phyloP scores from a whole-genome alignment of 1,139 yeast genomes.

The Pichia sp. region DNA sequence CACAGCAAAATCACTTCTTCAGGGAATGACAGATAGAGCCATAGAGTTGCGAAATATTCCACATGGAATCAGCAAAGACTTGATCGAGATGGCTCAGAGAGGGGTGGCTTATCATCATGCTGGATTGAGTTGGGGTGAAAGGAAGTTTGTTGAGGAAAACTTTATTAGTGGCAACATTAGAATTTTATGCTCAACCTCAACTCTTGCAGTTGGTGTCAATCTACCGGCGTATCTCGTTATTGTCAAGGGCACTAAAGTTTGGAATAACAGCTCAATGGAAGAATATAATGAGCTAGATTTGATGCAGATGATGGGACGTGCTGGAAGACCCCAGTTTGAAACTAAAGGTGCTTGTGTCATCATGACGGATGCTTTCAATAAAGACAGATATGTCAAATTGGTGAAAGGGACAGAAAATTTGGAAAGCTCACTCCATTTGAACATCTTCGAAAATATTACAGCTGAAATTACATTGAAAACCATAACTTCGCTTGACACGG shows the following conservation, averaged over 20 bases:
- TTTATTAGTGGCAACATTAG: constrained; percentile 42
- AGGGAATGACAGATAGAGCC: background rate
- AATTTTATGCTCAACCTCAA: constrained; percentile 53
- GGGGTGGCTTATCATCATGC: constrained; percentile 61
- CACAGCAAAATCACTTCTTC: constrained; percentile 42
- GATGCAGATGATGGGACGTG: constrained; percentile 87
- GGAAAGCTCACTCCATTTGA: constrained; percentile 48
- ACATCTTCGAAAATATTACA: constrained; percentile 42
- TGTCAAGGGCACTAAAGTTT: constrained; percentile 84
- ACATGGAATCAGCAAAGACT: constrained; percentile 31
- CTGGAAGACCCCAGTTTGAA: constrained; percentile 61
- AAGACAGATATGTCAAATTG: constrained; percentile 39
- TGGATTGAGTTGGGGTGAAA: constrained; percentile 45
- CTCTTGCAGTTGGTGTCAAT: constrained; percentile 97
- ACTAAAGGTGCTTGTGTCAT: constrained; percentile 51
- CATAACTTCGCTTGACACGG: constrained; percentile 38
- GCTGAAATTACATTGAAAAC: constrained; percentile 49
- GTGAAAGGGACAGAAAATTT: constrained; percentile 42
- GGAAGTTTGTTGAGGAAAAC: constrained; percentile 41
- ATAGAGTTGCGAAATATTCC: constrained; percentile 19
- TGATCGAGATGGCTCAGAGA: constrained; percentile 27
- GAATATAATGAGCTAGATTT: constrained; percentile 54
- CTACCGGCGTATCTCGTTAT: constrained; percentile 92
- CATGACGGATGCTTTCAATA: constrained; percentile 42
- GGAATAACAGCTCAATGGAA: constrained; percentile 26